phyloP scores from a whole-genome alignment of 2,329 filamentous ascomycete genomes.

The Stenocarpella maydis region DNA sequence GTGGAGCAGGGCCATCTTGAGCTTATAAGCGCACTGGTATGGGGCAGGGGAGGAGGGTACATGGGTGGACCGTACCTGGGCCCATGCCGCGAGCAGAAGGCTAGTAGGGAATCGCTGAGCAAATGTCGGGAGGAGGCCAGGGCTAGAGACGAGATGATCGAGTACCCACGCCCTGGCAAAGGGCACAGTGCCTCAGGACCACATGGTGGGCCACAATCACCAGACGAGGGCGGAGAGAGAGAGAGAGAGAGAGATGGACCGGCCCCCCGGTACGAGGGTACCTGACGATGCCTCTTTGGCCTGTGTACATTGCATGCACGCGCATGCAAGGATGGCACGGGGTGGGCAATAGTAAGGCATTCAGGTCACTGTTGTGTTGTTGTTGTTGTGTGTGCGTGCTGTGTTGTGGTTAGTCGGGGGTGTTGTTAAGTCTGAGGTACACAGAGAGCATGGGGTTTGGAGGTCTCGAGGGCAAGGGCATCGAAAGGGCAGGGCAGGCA shows the following conservation, averaged over 20 bases:
- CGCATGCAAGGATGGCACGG: not conserved
- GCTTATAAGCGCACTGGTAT: slow-evolving; percentile 29
- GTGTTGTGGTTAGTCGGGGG: not conserved
- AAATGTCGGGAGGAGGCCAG: slow-evolving; percentile 54
- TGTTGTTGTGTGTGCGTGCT: too few relatives aligned
- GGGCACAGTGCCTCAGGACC: slow-evolving; percentile 32
- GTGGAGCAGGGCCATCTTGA: slow-evolving; percentile 29
- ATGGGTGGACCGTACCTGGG: slow-evolving; percentile 21
- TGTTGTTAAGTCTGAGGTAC: slow-evolving; percentile 1
- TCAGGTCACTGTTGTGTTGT: not conserved
- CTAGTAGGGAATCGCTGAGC: slow-evolving; percentile 16
- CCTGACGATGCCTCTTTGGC: not conserved
- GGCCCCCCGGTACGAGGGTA: not conserved
- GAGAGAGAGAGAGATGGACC: too few relatives aligned
- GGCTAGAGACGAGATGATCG: slow-evolving; percentile 57
- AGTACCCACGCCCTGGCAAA: slow-evolving; percentile 25
- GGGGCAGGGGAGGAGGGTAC: slow-evolving; percentile 26
- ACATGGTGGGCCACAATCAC: slow-evolving; percentile 20
- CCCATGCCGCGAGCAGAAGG: slow-evolving; percentile 7
- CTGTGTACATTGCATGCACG: not conserved
- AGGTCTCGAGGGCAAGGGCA: slow-evolving; percentile 5
- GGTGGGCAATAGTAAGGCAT: slow-evolving; percentile 32
- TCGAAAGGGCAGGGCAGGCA: not conserved
- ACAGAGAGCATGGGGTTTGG: not conserved
- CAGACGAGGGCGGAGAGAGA: not conserved